These are phyloP conservation scores for Neurospora sp. DNA, from an alignment of 495 filamentous ascomycete species.

Conservation along the genomic window DNA sequence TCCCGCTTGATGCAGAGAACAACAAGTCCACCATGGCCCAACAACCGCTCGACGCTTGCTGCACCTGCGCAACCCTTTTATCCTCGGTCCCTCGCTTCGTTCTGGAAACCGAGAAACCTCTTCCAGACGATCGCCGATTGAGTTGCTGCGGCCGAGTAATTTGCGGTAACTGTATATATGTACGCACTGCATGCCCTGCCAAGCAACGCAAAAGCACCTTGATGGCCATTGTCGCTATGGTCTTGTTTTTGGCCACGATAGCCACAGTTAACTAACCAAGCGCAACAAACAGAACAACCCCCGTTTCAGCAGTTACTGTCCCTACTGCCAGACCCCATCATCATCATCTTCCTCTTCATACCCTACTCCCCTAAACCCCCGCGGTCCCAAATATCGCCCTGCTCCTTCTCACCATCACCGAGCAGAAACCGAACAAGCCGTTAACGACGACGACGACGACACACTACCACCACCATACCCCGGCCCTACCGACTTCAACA, in stretches of 20 bases:
- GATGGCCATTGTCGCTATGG: background rate
- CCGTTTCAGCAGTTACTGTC: conserved; percentile 61
- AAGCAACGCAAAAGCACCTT: background rate
- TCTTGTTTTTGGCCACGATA: background rate
- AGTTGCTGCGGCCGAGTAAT: conserved; percentile 58
- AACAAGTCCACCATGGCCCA: background rate
- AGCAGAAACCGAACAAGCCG: conserved; percentile 30
- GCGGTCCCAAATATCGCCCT: conserved; percentile 5
- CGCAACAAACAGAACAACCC: conserved; percentile 41
- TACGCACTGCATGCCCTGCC: conserved; percentile 8
- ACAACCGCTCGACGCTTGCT: conserved; percentile 40
- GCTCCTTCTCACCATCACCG: conserved; percentile 11
- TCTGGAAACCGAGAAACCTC: conserved; percentile 45
- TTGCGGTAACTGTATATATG: conserved; percentile 56
- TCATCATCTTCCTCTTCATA: conserved; percentile 20
- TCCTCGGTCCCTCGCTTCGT: conserved; percentile 30
- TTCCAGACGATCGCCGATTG: conserved; percentile 38
- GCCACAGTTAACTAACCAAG: background rate
- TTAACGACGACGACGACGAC: conserved; percentile 5
- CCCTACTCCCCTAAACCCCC: conserved; percentile 25
- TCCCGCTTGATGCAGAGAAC: conserved; percentile 1
- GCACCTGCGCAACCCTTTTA: conserved; percentile 54
- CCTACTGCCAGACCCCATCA: conserved; percentile 39
- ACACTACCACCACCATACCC: conserved; percentile 43
- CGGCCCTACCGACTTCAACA: conserved; percentile 22